These are phyloP conservation scores for Lenwebbia sp. DNA, from an alignment of 345 rosid species.

Conservation along the genomic window DNA sequence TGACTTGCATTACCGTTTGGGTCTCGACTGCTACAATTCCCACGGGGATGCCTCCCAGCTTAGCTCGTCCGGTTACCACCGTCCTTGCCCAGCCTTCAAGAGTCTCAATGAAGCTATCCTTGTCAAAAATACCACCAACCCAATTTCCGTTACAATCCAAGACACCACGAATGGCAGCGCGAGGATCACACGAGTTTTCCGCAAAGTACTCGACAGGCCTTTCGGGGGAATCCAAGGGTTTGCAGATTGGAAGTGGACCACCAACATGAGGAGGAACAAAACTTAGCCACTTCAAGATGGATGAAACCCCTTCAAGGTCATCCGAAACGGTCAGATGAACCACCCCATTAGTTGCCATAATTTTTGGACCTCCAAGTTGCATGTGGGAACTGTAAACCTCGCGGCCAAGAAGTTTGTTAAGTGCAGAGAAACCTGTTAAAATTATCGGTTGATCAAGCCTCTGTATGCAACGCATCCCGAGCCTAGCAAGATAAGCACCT, in stretches of 20 bases:
- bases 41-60: slow-evolving; percentile 96
- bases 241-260: slow-evolving; percentile 64
- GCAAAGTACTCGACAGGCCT: slow-evolving; percentile 83
- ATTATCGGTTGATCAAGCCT: slow-evolving; percentile 98
- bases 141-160: slow-evolving; percentile 62
- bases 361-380: slow-evolving; percentile 99
- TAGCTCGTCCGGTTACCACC: slow-evolving; percentile 99
- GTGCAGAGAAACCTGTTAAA: slow-evolving; percentile 93
- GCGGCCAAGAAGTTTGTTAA: slow-evolving; percentile 97
- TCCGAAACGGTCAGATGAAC: slow-evolving; percentile 96
- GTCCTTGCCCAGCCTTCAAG: slow-evolving; percentile 99
- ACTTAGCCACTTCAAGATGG: slow-evolving; percentile 94
- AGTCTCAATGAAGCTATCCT: slow-evolving; percentile 82
- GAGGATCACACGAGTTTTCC: slow-evolving; percentile 93
- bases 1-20: slow-evolving; percentile 94
- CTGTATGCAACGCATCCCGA: slow-evolving; percentile 99
- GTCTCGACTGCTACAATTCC: slow-evolving; percentile 99
- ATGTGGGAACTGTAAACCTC: slow-evolving; percentile 99
- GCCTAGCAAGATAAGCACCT: slow-evolving; percentile 97
- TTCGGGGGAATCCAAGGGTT: slow-evolving; percentile 68
- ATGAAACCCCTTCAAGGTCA: slow-evolving; percentile 91
- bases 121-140: slow-evolving; percentile 96
- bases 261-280: slow-evolving; percentile 75
- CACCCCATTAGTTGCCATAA: slow-evolving; percentile 98
- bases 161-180: slow-evolving; percentile 82